A percentile compares a stretch with the other conserved stretches of the same genome.
Evolutionary conservation across 176 grass and related monocot genomes (phyloP).

Genomic region (Elymus sibiricus): DNA sequence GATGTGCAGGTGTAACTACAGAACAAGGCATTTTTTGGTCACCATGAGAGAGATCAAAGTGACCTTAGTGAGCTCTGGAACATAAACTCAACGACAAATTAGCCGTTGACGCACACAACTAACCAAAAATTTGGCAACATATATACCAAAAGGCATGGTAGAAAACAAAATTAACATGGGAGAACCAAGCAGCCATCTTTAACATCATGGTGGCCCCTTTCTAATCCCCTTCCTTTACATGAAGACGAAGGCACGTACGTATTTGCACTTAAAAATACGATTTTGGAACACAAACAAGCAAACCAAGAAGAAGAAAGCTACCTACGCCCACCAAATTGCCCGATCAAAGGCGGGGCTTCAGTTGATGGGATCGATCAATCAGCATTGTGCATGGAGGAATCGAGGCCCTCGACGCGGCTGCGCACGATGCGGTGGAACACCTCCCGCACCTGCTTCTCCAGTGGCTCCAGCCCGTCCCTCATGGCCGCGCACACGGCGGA

Average conservation of each 20-base stretch:
- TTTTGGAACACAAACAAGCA: slow-evolving; percentile 14
- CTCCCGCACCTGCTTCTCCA: slow-evolving; percentile 81
- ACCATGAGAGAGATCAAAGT: not conserved
- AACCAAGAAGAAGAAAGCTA: slow-evolving; percentile 42
- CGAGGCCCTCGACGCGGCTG: slow-evolving; percentile 87
- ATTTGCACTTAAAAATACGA: slow-evolving; percentile 32
- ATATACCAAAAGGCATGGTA: slow-evolving; percentile 47
- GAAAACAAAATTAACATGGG: slow-evolving; percentile 32
- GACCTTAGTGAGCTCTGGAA: not conserved
- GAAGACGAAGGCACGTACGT: slow-evolving; percentile 21
- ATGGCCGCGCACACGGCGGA: slow-evolving; percentile 49
- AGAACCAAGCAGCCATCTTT: slow-evolving; percentile 47
- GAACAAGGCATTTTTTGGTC: not conserved
- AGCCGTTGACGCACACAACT: not conserved
- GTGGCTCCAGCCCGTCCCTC: slow-evolving; percentile 74
- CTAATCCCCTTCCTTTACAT: slow-evolving; percentile 54
- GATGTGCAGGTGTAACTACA: not conserved
- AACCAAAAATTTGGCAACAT: slow-evolving; percentile 34
- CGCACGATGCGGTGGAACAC: slow-evolving; percentile 92
- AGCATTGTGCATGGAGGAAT: slow-evolving; percentile 60
- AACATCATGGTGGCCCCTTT: slow-evolving; percentile 31
- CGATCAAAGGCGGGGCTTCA: not conserved
- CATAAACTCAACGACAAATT: slow-evolving; percentile 19
- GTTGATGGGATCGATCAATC: slow-evolving; percentile 49
- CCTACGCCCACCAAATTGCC: slow-evolving; percentile 37